Evolutionary conservation across 257 asterid genomes (phyloP).

Genomic region (Rauvolfia tetraphylla): DNA sequence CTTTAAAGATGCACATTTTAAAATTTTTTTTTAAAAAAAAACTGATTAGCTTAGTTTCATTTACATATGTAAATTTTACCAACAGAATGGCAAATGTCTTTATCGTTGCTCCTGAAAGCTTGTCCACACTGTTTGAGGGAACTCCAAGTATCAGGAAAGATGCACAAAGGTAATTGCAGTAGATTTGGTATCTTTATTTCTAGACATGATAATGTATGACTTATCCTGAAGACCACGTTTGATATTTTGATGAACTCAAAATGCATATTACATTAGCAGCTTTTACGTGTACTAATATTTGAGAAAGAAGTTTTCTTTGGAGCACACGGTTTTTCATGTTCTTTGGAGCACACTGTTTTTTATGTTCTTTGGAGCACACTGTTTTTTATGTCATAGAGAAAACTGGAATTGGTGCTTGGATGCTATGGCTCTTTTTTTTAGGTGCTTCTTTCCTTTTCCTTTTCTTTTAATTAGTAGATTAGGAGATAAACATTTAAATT

Average conservation of each 20-base stretch:
- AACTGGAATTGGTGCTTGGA: background rate
- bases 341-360: background rate
- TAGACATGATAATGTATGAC: background rate
- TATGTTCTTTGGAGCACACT: background rate
- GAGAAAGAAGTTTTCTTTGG: background rate
- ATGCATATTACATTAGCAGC: background rate
- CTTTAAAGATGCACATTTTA: constrained; percentile 10
- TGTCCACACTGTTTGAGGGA: constrained; percentile 88
- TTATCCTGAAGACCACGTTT: background rate
- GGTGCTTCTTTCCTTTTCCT: background rate
- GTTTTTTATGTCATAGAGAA: background rate
- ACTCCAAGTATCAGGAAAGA: constrained; percentile 98
- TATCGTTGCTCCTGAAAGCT: constrained; percentile 94
- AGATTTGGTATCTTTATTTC: background rate
- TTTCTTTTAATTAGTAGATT: background rate
- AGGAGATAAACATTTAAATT: background rate
- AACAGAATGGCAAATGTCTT: constrained; percentile 57
- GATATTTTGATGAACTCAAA: background rate
- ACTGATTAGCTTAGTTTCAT: constrained; percentile 10
- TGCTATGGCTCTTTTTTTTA: background rate
- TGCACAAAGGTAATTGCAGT: constrained; percentile 71
- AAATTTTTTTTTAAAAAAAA: background rate
- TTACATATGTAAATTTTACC: constrained; percentile 18
- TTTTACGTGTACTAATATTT: background rate
- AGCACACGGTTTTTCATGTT: too few relatives aligned